Percentiles rank a stretch among this genome's conserved stretches.
phyloP scores from a whole-genome alignment of 768 basidiomycete genomes.

The Scleroderma citrinum region DNA sequence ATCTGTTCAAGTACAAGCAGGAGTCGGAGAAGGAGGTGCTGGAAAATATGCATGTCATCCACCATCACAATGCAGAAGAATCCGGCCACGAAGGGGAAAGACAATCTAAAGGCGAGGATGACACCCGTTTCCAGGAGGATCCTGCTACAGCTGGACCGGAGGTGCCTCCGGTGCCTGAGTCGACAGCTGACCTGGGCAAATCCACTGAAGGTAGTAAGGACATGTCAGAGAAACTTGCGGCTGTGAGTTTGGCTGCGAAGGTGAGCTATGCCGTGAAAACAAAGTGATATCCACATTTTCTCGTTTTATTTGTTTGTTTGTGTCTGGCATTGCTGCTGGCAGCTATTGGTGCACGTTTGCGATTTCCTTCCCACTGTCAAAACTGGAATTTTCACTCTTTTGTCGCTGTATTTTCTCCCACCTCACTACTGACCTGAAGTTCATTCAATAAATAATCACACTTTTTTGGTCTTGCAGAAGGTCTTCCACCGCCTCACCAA shows the following conservation, averaged over 20 bases:
- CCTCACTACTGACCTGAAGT: constrained; percentile 5
- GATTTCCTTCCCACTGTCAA: background rate
- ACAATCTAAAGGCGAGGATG: background rate
- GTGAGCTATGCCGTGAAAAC: constrained; percentile 15
- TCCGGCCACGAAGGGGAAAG: background rate
- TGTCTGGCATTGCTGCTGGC: background rate
- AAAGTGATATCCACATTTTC: constrained; percentile 8
- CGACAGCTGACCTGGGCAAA: background rate
- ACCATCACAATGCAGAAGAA: constrained; percentile 38
- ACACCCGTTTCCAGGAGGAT: constrained; percentile 1
- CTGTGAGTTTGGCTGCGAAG: constrained; percentile 28
- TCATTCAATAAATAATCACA: constrained; percentile 18
- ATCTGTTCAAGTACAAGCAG: constrained; percentile 66
- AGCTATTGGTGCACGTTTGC: constrained; percentile 1
- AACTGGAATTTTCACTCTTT: background rate
- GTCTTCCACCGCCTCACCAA: constrained; percentile 22
- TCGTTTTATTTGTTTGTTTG: background rate
- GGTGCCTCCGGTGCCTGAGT: background rate
- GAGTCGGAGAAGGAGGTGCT: constrained; percentile 60
- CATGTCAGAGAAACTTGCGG: constrained; percentile 19
- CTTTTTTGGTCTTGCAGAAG: constrained; percentile 18
- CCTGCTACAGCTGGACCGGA: constrained; percentile 1
- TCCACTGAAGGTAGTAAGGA: constrained; percentile 12
- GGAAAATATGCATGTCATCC: constrained; percentile 41
- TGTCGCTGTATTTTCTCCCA: background rate